These are phyloP conservation scores for Mycena galopus DNA, from an alignment of 768 basidiomycete genomes.

Conservation along the genomic window DNA sequence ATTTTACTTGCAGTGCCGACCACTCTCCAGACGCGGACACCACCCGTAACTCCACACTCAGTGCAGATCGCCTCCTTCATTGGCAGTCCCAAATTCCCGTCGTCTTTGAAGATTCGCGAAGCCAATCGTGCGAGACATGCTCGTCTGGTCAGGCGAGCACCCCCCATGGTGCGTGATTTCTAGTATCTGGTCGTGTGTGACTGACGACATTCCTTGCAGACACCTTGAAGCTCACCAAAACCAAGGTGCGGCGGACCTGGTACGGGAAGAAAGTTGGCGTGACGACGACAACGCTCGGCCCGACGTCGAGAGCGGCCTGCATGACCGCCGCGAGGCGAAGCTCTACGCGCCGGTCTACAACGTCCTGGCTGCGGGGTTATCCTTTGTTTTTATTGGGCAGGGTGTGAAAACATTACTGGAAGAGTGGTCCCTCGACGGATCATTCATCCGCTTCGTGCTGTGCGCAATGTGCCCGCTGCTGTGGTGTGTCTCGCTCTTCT, in stretches of 20 bases:
- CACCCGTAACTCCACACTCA: too few species aligned
- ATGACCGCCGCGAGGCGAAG: slow-evolving; percentile 45
- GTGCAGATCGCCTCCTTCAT: too few species aligned
- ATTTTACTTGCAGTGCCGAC: too few species aligned
- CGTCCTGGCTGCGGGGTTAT: slow-evolving; percentile 69
- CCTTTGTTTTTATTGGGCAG: slow-evolving; percentile 76
- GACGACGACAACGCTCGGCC: slow-evolving; percentile 44
- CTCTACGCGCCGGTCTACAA: slow-evolving; percentile 80
- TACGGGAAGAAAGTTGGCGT: slow-evolving; percentile 67
- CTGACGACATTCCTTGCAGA: background rate
- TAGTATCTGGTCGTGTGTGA: too few species aligned
- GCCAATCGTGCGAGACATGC: too few species aligned
- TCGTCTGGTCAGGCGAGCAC: background rate
- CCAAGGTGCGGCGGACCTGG: slow-evolving; percentile 65
- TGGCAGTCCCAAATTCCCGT: too few species aligned
- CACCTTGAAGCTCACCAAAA: slow-evolving; percentile 32
- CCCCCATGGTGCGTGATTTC: too few species aligned
- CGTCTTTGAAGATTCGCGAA: too few species aligned
- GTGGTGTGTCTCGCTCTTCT: slow-evolving; percentile 85
- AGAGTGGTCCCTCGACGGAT: slow-evolving; percentile 76
- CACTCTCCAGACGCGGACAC: too few species aligned
- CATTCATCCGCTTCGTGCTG: slow-evolving; percentile 73
- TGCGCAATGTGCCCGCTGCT: slow-evolving; percentile 71
- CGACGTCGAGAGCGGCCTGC: slow-evolving; percentile 44
- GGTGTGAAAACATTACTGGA: slow-evolving; percentile 71